phyloP scores from a whole-genome alignment of 2,329 filamentous ascomycete genomes.

The Lithohypha guttulata region DNA sequence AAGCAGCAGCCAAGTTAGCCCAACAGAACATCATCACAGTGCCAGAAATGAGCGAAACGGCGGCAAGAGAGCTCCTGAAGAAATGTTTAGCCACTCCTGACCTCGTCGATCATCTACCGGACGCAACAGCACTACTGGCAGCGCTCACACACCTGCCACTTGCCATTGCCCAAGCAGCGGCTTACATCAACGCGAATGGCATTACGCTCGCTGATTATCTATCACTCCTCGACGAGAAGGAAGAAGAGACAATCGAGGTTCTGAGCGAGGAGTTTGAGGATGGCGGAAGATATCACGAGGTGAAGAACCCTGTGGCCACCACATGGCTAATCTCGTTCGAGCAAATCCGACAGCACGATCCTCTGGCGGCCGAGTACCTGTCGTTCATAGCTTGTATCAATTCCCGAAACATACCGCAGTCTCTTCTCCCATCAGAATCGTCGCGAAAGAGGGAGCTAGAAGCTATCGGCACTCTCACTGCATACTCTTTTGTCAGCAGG shows the following conservation, averaged over 20 bases:
- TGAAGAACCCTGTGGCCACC: conserved; percentile 26
- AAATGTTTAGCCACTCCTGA: conserved; percentile 10
- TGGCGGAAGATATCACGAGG: conserved; percentile 22
- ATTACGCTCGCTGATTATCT: conserved; percentile 14
- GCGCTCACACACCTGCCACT: conserved; percentile 21
- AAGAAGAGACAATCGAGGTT: conserved; percentile 23
- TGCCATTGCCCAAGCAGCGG: conserved; percentile 22
- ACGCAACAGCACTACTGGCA: conserved; percentile 12
- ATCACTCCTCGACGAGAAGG: conserved; percentile 20
- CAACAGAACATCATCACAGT: conserved; percentile 5
- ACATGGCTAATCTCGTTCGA: conserved; percentile 32
- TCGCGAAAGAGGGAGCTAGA: conserved; percentile 20
- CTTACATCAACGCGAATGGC: conserved; percentile 18
- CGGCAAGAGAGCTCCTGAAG: conserved; percentile 13
- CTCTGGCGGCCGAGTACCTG: conserved; percentile 27
- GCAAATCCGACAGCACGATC: conserved; percentile 24
- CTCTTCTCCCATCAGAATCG: conserved; percentile 23
- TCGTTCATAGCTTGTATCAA: conserved; percentile 28
- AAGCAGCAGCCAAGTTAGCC: conserved; percentile 10
- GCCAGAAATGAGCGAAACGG: conserved; percentile 13
- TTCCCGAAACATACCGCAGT: conserved; percentile 25
- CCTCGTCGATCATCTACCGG: conserved; percentile 8
- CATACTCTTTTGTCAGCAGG: conserved; percentile 26
- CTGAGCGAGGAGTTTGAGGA: conserved; percentile 28
- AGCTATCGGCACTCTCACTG: conserved; percentile 26